Evolutionary conservation across 2,329 filamentous ascomycete species (phyloP), one percentile per base, ranked within the genome.

Genomic region (Hymenoscyphus repandus): DNA sequence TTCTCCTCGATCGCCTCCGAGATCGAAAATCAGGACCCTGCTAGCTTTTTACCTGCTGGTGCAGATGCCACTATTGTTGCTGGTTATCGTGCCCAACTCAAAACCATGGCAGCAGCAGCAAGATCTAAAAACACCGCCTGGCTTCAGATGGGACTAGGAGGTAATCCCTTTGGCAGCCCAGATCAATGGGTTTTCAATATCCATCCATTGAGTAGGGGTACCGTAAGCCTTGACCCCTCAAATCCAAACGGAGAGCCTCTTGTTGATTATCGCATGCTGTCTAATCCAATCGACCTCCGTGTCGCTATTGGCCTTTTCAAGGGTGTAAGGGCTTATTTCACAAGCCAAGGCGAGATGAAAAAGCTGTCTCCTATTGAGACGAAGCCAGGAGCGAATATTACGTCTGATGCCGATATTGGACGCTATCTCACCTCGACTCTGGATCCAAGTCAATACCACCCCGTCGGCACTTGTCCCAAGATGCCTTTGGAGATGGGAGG

Each of bases 221-320:
- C 64, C 15, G 63, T 70, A 33, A 54, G 58, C 11, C 53, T 66
- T 2, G 58, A 62, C 45, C 49, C 59, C 2, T 55, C 59, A 0
- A 51, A 65, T 31, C 61, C 58, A 9, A 45, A 62, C n/a, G 58
- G 49, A 0, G 55, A 62, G 5, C 66, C 67, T 1, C 54, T 65
- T n/a, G 54, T 71, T 18, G 65, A 70, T 56, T 67, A 67, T 45
- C 59, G 62, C 38, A 68, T 67, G 1, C 61, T 60, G 1, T 60
- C 63, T 6, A 70, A 71, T 50, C 68, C 67, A 1, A 52, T 69
- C 9, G 69, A 71, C 45, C 52, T 69, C 34, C 61, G 66, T 11
- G 59, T 70, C 45, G 63, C 66, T 54, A 58, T 59, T 57, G 45
- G 10, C 9, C n/a, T 47, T n/a, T 30, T 47, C 20, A 22, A 31